These are phyloP conservation scores for Salix udensis DNA, from an alignment of 345 rosid genomes.

Conservation along the genomic window DNA sequence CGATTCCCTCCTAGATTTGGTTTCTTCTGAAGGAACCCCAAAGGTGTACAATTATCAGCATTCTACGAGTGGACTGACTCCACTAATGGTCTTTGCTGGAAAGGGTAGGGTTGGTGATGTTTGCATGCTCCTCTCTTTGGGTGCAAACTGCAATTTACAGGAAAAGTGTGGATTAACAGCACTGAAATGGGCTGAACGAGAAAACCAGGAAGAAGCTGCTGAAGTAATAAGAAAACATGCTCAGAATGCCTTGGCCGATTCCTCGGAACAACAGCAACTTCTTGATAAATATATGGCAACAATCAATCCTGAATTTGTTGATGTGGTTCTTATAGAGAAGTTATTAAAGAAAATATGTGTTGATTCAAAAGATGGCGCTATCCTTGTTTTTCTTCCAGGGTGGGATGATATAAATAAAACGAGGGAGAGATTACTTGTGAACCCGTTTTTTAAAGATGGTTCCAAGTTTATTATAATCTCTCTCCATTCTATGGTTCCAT, in stretches of 20 bases:
- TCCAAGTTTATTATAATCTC: slow-evolving; percentile 63
- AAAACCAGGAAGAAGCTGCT: slow-evolving; percentile 65
- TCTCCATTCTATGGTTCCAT: slow-evolving; percentile 93
- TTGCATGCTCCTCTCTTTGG: slow-evolving; percentile 78
- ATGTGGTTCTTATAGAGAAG: slow-evolving; percentile 71
- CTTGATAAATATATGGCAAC: slow-evolving; percentile 65
- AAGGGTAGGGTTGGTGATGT: slow-evolving; percentile 80
- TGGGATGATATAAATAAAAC: slow-evolving; percentile 91
- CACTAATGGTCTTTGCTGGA: slow-evolving; percentile 85
- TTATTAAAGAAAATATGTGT: slow-evolving; percentile 63
- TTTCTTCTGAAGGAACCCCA: slow-evolving; percentile 53
- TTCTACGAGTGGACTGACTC: slow-evolving; percentile 60
- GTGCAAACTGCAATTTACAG: slow-evolving; percentile 58
- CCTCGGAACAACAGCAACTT: slow-evolving; percentile 43
- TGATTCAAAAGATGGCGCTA: slow-evolving; percentile 74
- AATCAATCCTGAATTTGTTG: slow-evolving; percentile 59
- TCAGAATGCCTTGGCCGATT: slow-evolving; percentile 32
- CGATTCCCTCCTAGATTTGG: slow-evolving; percentile 66
- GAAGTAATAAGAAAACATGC: slow-evolving; percentile 52
- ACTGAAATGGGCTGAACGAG: slow-evolving; percentile 58
- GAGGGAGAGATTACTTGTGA: slow-evolving; percentile 54
- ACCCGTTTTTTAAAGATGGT: slow-evolving; percentile 48
- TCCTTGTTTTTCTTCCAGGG: slow-evolving; percentile 93
- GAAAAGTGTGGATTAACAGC: slow-evolving; percentile 65
- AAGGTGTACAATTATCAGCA: slow-evolving; percentile 71